These are phyloP conservation scores for Nicotiana rustica DNA, from an alignment of 305 asterid species.

Conservation along the genomic window DNA sequence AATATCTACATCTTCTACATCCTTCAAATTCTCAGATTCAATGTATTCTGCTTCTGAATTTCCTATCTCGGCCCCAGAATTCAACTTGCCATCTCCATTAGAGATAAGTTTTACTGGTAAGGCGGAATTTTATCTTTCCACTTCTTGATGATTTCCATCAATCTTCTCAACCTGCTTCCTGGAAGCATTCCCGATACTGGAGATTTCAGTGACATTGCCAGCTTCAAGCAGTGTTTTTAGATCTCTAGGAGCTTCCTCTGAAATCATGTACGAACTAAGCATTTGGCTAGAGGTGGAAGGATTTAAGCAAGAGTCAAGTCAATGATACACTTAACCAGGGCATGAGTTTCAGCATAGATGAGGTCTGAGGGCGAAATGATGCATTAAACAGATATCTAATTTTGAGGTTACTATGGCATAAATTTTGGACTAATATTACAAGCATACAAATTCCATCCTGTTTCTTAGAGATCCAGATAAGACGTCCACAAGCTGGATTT, in stretches of 20 bases:
- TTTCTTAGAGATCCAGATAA: neutral
- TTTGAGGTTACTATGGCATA: neutral
- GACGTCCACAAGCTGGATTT: neutral
- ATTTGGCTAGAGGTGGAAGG: slow-evolving; percentile 25
- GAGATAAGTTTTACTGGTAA: slow-evolving; percentile 45
- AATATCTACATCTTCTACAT: slow-evolving; percentile 64
- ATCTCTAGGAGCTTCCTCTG: slow-evolving; percentile 62
- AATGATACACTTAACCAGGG: neutral
- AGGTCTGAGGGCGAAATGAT: neutral
- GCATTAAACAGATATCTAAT: neutral
- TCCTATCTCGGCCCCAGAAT: slow-evolving; percentile 49
- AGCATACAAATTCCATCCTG: neutral
- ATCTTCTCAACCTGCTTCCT: slow-evolving; percentile 37
- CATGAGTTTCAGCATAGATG: slow-evolving; percentile 4
- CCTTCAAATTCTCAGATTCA: slow-evolving; percentile 75
- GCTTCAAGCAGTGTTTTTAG: slow-evolving; percentile 52
- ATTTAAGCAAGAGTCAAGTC: slow-evolving; percentile 28
- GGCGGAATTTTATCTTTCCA: slow-evolving; percentile 43
- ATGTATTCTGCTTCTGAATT: slow-evolving; percentile 76
- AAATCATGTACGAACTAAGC: slow-evolving; percentile 46
- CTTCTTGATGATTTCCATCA: slow-evolving; percentile 50
- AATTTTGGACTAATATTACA: neutral
- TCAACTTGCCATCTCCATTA: slow-evolving; percentile 48
- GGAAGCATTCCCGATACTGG: slow-evolving; percentile 51
- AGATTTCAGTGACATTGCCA: slow-evolving; percentile 55